Conservation (phyloP, 805 yeast genomes). For the Nakazawaea wyomingensis region DNA sequence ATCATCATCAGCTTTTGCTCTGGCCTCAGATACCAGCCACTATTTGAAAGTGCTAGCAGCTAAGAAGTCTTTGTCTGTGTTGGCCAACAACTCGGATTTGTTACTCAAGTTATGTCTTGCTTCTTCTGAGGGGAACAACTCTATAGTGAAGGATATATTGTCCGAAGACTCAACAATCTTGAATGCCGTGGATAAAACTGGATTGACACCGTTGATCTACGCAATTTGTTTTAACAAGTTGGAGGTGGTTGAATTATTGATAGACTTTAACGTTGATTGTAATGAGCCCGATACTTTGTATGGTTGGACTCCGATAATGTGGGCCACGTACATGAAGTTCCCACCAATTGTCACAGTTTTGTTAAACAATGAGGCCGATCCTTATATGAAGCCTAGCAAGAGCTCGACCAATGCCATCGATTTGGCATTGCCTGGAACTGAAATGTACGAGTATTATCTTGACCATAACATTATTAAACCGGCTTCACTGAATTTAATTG, state of each 20-base stretch:
- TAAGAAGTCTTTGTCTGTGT: conserved; percentile 27
- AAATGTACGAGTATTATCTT: conserved; percentile 53
- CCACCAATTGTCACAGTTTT: conserved; percentile 49
- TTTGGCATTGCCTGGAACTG: conserved; percentile 50
- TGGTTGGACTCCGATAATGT: conserved; percentile 71
- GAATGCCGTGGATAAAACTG: conserved; percentile 31
- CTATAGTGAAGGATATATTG: conserved; percentile 23
- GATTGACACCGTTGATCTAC: conserved; percentile 44
- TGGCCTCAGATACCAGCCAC: conserved; percentile 22
- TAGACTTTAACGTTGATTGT: conserved; percentile 39
- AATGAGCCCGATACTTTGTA: conserved; percentile 45
- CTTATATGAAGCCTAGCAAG: conserved; percentile 32
- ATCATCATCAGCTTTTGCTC: conserved; percentile 16
- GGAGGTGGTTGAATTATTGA: conserved; percentile 43
- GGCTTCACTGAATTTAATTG: not conserved
- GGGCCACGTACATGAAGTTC: conserved; percentile 71
- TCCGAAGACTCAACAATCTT: conserved; percentile 18
- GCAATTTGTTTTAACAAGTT: conserved; percentile 50
- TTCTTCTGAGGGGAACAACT: conserved; percentile 32
- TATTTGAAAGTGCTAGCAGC: conserved; percentile 31
- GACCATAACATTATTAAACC: conserved; percentile 39
- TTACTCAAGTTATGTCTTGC: conserved; percentile 32
- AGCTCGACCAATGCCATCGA: conserved; percentile 48
- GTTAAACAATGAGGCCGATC: conserved; percentile 62
- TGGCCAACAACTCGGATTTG: conserved; percentile 24